Evolutionary conservation across 495 filamentous ascomycete species (phyloP).

Genomic region (Elaphomyces granulatus): DNA sequence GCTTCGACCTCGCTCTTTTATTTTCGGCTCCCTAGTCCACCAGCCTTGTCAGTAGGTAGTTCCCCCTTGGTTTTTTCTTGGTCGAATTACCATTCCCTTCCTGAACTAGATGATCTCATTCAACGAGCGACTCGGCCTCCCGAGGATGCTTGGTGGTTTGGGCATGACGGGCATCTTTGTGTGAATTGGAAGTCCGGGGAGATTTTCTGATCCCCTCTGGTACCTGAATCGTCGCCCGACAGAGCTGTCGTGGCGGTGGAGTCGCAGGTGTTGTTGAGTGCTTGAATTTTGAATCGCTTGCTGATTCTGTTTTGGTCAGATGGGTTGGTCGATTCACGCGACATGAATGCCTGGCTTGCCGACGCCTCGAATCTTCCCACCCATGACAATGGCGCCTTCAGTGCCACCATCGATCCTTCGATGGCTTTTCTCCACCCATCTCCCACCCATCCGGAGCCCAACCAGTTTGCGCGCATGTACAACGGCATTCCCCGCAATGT

Average conservation of each 20-base stretch:
- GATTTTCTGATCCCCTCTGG: no score
- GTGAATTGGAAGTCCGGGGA: neutral
- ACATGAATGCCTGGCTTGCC: conserved; percentile 77
- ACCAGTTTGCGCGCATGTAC: conserved; percentile 55
- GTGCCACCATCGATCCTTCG: conserved; percentile 42
- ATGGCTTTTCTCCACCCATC: conserved; percentile 37
- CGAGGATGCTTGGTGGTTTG: conserved; percentile 7
- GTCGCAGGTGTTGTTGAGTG: conserved; percentile 1
- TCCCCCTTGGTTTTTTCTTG: conserved; percentile 8
- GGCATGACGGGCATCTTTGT: conserved; percentile 11
- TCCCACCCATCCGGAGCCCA: conserved; percentile 43
- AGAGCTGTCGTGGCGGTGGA: no score
- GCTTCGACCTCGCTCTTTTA: conserved; percentile 29
- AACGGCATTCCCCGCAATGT: conserved; percentile 72
- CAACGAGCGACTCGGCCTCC: no score
- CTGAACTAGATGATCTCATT: no score
- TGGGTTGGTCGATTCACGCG: conserved; percentile 42
- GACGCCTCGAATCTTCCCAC: conserved; percentile 55
- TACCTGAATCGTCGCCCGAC: no score
- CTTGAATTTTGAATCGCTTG: no score
- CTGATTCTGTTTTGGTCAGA: conserved; percentile 22
- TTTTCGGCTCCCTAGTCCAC: conserved; percentile 32
- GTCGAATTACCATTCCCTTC: no score
- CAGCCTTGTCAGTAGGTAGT: conserved; percentile 37
- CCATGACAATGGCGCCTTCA: conserved; percentile 67